phyloP scores from a whole-genome alignment of 2,329 filamentous ascomycete species.

The Tolypocladium ovalisporum region DNA sequence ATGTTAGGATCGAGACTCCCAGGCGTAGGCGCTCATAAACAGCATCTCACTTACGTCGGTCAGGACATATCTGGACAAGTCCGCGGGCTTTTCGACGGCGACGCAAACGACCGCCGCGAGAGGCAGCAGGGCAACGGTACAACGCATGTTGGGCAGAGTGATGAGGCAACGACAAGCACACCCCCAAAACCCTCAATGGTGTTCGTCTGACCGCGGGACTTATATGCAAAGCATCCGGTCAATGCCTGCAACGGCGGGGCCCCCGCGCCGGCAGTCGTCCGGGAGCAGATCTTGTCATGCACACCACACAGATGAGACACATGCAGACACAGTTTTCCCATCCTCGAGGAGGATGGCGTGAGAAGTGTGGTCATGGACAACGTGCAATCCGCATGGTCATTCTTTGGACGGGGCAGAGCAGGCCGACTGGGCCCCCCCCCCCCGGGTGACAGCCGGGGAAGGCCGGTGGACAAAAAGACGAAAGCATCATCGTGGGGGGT shows the following conservation, averaged over 20 bases:
- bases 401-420: not conserved
- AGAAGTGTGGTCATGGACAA: not conserved
- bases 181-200: not conserved
- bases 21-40: too few relatives aligned
- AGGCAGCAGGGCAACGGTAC: not conserved
- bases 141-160: not conserved
- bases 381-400: not conserved
- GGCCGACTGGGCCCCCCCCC: not conserved
- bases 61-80: conserved; percentile 22
- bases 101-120: not conserved
- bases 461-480: not conserved
- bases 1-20: not conserved
- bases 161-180: not conserved
- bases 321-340: not conserved
- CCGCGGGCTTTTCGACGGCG: conserved; percentile 1
- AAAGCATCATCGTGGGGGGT: not conserved
- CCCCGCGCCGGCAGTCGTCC: not conserved
- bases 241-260: not conserved
- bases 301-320: not conserved
- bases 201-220: not conserved
- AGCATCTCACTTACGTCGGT: conserved; percentile 18
- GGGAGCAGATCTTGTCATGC: not conserved
- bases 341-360: not conserved
- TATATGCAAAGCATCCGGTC: not conserved
- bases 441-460: not conserved